phyloP scores from a whole-genome alignment of 2,329 filamentous ascomycete species.

The Epichloe gansuensis region DNA sequence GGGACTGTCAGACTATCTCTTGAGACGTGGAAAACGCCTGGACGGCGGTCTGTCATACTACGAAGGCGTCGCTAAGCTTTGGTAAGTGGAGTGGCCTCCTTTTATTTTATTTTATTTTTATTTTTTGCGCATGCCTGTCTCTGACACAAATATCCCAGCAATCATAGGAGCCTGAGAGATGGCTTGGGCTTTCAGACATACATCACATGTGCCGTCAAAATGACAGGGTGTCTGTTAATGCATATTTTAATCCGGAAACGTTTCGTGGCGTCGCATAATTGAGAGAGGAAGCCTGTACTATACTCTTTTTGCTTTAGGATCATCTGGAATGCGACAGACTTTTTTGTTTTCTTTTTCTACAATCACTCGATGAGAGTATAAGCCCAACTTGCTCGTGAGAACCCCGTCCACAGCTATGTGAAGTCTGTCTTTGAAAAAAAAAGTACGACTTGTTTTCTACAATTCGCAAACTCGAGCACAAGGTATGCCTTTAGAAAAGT shows the following conservation, averaged over 20 bases:
- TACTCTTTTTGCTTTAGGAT: neutral
- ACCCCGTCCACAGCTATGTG: neutral
- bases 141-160: neutral
- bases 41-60: neutral
- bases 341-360: neutral
- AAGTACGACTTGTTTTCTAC: neutral
- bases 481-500: neutral
- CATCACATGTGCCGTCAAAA: neutral
- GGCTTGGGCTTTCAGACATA: neutral
- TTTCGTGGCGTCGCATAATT: neutral
- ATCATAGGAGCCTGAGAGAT: neutral
- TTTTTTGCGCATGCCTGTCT: neutral
- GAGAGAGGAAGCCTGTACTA: neutral
- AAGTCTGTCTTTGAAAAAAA: neutral
- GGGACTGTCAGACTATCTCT: neutral
- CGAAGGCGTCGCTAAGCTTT: neutral
- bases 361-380: neutral
- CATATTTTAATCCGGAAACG: neutral
- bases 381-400: neutral
- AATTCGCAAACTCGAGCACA: neutral
- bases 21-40: neutral
- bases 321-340: neutral
- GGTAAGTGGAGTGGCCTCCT: neutral
- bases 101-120: no score
- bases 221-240: neutral